Evolutionary conservation across 768 basidiomycete genomes (phyloP), one percentile per base, ranked within the genome.

Genomic region (Leucocoprinus leucothites): DNA sequence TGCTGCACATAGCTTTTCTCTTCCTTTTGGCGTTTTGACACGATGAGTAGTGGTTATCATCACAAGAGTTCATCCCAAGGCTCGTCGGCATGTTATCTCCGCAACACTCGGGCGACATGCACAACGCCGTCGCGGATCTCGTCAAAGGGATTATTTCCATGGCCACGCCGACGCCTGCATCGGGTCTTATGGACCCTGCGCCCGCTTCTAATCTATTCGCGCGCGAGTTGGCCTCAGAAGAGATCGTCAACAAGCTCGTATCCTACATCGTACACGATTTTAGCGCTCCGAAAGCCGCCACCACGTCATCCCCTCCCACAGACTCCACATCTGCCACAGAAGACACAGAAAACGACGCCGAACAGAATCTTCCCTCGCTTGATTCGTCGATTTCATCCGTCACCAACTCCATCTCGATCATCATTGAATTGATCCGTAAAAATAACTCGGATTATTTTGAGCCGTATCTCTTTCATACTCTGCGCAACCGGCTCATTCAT

Each of bases 381-480:
- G 63, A 85, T 71, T 74, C 85, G 63, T 60, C 82, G 7, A 79
- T 81, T 1, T 97, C 94, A 9, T 91, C 92, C 6, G 85, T 98
- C 51, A 79, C 89, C 24, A 85, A 94, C 59, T 87, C 91, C 9
- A 89, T 95, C 61, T 86, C 88, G 41, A 85, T 98, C 63, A 77
- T 98, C 57, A 89, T 95, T 60, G 96, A 98, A 67, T 80, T 97
- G 38, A 97, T 98, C 61, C 83, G 95, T 50, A 94, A 98, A 68
- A 98, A 98, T 70, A 98, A 98, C 68, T 96, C 95, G 36, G 96
- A 99, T 68, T 98, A 94, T 66, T 95, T 97, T 65, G 97, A 99
- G 71, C 96, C 95, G 3, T 96, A 94, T 68, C 79, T 98, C 11
- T 98, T 97, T 72, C 95, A 97, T 65, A 94, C 91, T 1, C 73